These are phyloP conservation scores for Maudiozyma barnettii DNA, from an alignment of 805 yeast species.

Conservation along the genomic window DNA sequence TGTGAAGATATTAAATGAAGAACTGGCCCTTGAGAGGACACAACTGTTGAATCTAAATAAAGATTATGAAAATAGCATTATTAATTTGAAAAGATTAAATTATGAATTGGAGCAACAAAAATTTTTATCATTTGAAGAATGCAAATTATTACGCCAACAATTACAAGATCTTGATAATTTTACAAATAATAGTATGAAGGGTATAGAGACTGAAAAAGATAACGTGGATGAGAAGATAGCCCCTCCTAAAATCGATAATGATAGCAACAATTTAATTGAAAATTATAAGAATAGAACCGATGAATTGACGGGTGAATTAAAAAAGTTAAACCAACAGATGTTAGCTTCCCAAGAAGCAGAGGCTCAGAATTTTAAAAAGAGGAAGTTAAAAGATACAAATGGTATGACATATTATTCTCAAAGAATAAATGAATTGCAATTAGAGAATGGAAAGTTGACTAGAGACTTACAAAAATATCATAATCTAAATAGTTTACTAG, in stretches of 20 bases:
- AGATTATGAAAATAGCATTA: slow-evolving; percentile 20
- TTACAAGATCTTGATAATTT: slow-evolving; percentile 37
- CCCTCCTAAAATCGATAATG: not conserved
- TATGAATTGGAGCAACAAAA: slow-evolving; percentile 44
- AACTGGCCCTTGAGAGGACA: slow-evolving; percentile 34
- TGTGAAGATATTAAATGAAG: slow-evolving; percentile 24
- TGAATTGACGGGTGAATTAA: slow-evolving; percentile 33
- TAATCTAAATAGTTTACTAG: slow-evolving; percentile 30
- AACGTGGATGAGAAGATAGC: slow-evolving; percentile 1
- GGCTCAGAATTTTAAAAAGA: slow-evolving; percentile 16
- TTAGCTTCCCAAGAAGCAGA: slow-evolving; percentile 9
- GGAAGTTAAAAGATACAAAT: slow-evolving; percentile 21
- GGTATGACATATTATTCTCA: slow-evolving; percentile 22
- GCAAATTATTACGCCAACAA: slow-evolving; percentile 47
- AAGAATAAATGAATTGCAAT: slow-evolving; percentile 30
- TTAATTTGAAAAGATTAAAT: slow-evolving; percentile 27
- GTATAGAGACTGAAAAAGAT: slow-evolving; percentile 14
- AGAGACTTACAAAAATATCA: slow-evolving; percentile 32
- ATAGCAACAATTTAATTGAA: slow-evolving; percentile 35
- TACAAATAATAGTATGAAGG: slow-evolving; percentile 9
- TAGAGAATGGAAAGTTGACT: slow-evolving; percentile 33
- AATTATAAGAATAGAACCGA: slow-evolving; percentile 46
- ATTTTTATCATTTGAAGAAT: slow-evolving; percentile 46
- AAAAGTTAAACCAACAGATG: slow-evolving; percentile 25
- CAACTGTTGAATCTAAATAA: slow-evolving; percentile 23